Conservation (phyloP, 1,284 basidiomycete species). For the Fomitiporia mediterranea region DNA sequence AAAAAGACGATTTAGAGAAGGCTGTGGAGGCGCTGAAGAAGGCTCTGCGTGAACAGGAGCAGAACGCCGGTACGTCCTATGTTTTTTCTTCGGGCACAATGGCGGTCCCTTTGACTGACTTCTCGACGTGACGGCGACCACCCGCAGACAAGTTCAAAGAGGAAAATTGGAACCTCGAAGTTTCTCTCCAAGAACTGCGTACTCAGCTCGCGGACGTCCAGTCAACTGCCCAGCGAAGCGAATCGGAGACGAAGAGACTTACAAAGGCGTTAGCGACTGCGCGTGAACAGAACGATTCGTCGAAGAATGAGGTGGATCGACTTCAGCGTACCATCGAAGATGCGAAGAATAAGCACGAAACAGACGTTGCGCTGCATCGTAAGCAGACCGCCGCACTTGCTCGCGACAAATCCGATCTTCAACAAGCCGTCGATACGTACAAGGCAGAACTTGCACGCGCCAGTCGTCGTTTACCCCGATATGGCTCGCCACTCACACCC, state of each 20-base stretch:
- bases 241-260: slow-evolving; percentile 80
- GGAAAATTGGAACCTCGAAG: slow-evolving; percentile 57
- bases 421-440: slow-evolving; percentile 72
- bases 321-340: slow-evolving; percentile 64
- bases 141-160: slow-evolving; percentile 17
- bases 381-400: slow-evolving; percentile 84
- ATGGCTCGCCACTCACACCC: slow-evolving; percentile 67
- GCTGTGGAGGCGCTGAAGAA: slow-evolving; percentile 66
- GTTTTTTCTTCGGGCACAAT: neutral
- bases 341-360: slow-evolving; percentile 87
- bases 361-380: slow-evolving; percentile 86
- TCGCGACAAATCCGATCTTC: slow-evolving; percentile 89
- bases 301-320: slow-evolving; percentile 84
- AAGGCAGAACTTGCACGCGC: slow-evolving; percentile 66
- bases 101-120: neutral
- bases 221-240: slow-evolving; percentile 61
- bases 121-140: neutral
- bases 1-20: slow-evolving; percentile 80
- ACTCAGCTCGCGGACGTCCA: slow-evolving; percentile 67
- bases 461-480: slow-evolving; percentile 53
- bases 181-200: slow-evolving; percentile 84
- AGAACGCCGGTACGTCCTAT: slow-evolving; percentile 58
- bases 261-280: slow-evolving; percentile 69
- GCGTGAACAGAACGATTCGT: slow-evolving; percentile 76
- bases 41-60: slow-evolving; percentile 72